Percentiles rank a stretch among this genome's conserved stretches.
Conservation (phyloP, 129 eudicot genomes). For the Arctium minus region DNA sequence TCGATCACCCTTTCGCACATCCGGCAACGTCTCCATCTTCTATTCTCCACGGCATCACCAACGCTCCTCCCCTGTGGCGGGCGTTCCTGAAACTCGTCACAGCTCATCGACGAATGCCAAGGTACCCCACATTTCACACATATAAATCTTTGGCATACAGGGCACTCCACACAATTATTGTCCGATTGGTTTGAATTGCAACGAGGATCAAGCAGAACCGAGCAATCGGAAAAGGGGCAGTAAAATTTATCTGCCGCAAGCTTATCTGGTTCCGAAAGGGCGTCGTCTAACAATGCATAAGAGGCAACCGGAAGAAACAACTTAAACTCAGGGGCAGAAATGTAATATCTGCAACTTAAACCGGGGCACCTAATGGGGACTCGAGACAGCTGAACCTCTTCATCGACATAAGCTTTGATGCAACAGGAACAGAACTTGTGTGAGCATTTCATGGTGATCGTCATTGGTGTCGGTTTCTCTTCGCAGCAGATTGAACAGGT, state of each 20-base stretch:
- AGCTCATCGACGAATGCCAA: constrained; percentile 80
- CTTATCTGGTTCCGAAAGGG: constrained; percentile 45
- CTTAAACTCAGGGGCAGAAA: constrained; percentile 65
- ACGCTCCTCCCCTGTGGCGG: constrained; percentile 53
- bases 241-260: constrained; percentile 37
- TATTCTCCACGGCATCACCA: constrained; percentile 37
- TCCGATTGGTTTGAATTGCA: constrained; percentile 46
- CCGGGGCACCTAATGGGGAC: constrained; percentile 81
- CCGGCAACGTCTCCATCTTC: constrained; percentile 67
- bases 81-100: constrained; percentile 65
- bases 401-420: constrained; percentile 73
- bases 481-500: constrained; percentile 66
- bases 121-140: constrained; percentile 81
- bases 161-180: constrained; percentile 63
- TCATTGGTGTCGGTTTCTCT: constrained; percentile 63
- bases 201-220: constrained; percentile 58
- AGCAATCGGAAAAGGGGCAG: constrained; percentile 76
- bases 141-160: constrained; percentile 62
- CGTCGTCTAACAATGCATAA: constrained; percentile 48
- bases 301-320: constrained; percentile 73
- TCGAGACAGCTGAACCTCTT: constrained; percentile 45
- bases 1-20: constrained; percentile 75
- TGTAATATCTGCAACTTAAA: constrained; percentile 56
- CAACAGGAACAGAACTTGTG: constrained; percentile 90
- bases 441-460: constrained; percentile 72